phyloP scores from a whole-genome alignment of 116 monocot species.

The Posidonia oceanica region DNA sequence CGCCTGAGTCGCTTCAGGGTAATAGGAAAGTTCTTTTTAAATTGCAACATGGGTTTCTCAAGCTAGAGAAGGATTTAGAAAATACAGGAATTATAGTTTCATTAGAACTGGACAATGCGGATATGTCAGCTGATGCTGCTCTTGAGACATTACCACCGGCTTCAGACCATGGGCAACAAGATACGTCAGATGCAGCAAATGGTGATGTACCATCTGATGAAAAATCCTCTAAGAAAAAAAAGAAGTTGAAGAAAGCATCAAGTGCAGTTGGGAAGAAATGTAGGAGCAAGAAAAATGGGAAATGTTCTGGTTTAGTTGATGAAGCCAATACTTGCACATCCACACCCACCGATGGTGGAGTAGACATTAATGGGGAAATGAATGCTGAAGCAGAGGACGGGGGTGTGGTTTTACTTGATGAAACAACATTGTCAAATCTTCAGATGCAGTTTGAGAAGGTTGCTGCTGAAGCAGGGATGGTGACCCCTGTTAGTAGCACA shows the following conservation, averaged over 20 bases:
- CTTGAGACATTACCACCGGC: not conserved
- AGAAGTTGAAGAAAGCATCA: slow-evolving; percentile 23
- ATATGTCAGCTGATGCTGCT: not conserved
- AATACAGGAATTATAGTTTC: slow-evolving; percentile 41
- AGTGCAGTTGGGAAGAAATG: slow-evolving; percentile 21
- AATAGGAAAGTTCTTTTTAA: slow-evolving; percentile 62
- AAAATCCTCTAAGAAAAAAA: slow-evolving; percentile 35
- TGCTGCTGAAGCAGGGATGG: slow-evolving; percentile 79
- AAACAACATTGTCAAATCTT: slow-evolving; percentile 62
- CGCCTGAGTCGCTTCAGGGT: slow-evolving; percentile 40
- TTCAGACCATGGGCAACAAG: no score
- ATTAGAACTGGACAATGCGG: slow-evolving; percentile 18
- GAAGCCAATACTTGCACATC: slow-evolving; percentile 1
- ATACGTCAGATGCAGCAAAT: not conserved
- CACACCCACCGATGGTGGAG: slow-evolving; percentile 7
- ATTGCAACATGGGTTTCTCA: slow-evolving; percentile 51
- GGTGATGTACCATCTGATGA: slow-evolving; percentile 10
- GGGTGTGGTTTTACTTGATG: slow-evolving; percentile 36
- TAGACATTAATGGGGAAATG: slow-evolving; percentile 3
- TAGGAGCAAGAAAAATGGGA: slow-evolving; percentile 35
- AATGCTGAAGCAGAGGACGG: slow-evolving; percentile 7
- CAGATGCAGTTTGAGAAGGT: slow-evolving; percentile 83
- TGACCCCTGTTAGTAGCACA: slow-evolving; percentile 15
- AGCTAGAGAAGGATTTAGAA: slow-evolving; percentile 70
- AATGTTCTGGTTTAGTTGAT: slow-evolving; percentile 2